Base-by-base conservation (phyloP, 768 basidiomycete genomes). In the Panellus pusillus region DNA sequence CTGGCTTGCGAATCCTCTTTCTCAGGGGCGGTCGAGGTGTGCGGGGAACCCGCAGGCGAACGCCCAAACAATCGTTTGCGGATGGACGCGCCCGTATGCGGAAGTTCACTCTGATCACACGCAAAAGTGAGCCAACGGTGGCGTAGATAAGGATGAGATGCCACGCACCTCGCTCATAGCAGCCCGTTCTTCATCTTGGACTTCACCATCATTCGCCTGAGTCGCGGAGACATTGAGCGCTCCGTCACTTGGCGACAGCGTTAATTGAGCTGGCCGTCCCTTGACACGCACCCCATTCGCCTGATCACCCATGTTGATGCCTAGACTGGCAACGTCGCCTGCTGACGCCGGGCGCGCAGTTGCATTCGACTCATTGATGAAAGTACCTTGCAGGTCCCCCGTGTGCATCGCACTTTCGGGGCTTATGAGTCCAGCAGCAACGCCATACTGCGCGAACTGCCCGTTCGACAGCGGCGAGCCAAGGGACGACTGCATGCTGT, bases 131-230 rank as follows among this genome's bases (percentile, higher is more conserved):
- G 6, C 39, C 32, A 37, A 42, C n/a, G 42, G 32, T 14, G 2
- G 32, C 32, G 32, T 27, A 55, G 13, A 44, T 37, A 18, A 41
- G 52, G 59, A 19, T 42, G 35, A 28, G 40, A 42, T 40, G 35
- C 19, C 15, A 72, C 82, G 49, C 60, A 89, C 90, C 65, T 92
- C 91, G 65, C 89, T 91, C 68, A 87, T 71, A 42, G 68, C 76
- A 63, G 72, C 68, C 62, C 82, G 65, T 55, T 89, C 87, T 12
- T 84, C 84, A 4, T 77, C 76, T 2, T 63, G 70, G 13, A 70
- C 73, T 6, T 65, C 70, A 20, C 70, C 72, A 28, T 54, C 66
- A 5, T 61, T 61, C 28, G 65, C 65, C 19, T 71, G 68, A 6
- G 66, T 79, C 1, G 68, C 70, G n/a, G 68, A 70, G 12, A 73